Conservation (phyloP, 495 filamentous ascomycete species). For the Neurospora sp. region DNA sequence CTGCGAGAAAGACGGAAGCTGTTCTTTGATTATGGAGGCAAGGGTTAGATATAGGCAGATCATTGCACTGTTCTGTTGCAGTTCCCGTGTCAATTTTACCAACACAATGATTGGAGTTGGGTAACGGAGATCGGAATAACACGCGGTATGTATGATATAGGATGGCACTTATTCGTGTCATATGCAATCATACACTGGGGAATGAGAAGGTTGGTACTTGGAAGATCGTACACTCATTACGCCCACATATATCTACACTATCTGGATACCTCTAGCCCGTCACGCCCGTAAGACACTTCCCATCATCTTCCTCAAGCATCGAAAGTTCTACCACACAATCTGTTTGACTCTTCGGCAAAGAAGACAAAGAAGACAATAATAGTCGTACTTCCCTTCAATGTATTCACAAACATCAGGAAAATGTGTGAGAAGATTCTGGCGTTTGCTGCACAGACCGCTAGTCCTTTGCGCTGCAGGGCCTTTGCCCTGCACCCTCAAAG, state of each 20-base stretch:
- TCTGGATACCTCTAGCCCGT: no score
- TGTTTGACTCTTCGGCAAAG: background rate
- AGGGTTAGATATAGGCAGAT: background rate
- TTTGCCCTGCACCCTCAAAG: no score
- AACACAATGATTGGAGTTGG: background rate
- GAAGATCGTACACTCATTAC: background rate
- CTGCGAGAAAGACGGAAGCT: background rate
- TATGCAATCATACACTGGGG: background rate
- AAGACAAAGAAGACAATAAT: background rate
- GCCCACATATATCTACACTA: background rate
- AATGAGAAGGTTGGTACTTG: background rate
- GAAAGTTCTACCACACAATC: background rate
- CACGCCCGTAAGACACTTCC: background rate
- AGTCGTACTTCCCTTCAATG: background rate
- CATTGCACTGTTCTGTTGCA: background rate
- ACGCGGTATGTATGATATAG: background rate
- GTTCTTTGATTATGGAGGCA: background rate
- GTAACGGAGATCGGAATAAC: background rate
- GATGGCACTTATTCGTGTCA: background rate
- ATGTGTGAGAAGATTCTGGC: no score
- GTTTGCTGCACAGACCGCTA: no score
- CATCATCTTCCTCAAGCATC: background rate
- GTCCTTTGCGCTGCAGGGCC: no score
- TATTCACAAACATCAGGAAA: background rate
- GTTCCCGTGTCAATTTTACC: background rate